phyloP scores from a whole-genome alignment of 345 rosid species.

The Salix udensis region DNA sequence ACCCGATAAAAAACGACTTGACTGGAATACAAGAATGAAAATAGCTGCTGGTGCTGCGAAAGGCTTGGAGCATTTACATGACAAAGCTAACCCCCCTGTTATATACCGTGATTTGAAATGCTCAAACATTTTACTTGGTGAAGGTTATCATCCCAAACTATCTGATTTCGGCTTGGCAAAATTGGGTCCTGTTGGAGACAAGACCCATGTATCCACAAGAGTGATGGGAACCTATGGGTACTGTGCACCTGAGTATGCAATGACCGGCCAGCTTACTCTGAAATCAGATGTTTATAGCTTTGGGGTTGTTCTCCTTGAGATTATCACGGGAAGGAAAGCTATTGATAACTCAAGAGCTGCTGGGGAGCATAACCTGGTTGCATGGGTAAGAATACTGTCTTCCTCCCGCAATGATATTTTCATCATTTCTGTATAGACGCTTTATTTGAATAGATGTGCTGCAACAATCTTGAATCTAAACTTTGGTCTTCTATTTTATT shows the following conservation, averaged over 20 bases:
- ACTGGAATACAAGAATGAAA: conserved; percentile 89
- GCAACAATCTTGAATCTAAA: background rate
- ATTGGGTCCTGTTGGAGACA: conserved; percentile 86
- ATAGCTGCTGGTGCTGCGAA: conserved; percentile 90
- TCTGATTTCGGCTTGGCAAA: conserved; percentile 94
- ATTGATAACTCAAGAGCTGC: conserved; percentile 60
- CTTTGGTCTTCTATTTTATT: background rate
- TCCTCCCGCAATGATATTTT: background rate
- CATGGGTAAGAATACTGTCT: conserved; percentile 65
- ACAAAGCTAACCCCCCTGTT: conserved; percentile 77
- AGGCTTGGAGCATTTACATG: conserved; percentile 78
- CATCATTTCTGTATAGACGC: background rate
- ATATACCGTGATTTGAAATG: conserved; percentile 82
- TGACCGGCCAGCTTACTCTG: conserved; percentile 84
- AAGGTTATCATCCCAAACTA: conserved; percentile 73
- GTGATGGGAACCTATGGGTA: conserved; percentile 96
- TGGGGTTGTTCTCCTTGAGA: conserved; percentile 87
- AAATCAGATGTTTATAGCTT: conserved; percentile 89
- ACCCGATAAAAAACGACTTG: conserved; percentile 59
- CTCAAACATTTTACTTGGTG: conserved; percentile 74
- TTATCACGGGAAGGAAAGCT: conserved; percentile 82
- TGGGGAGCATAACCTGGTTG: conserved; percentile 78
- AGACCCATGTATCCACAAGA: conserved; percentile 84
- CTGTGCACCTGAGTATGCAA: conserved; percentile 90
- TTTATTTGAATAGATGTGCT: background rate